Base-by-base conservation (phyloP, 768 basidiomycete species). In the Kwoniella europaea region DNA sequence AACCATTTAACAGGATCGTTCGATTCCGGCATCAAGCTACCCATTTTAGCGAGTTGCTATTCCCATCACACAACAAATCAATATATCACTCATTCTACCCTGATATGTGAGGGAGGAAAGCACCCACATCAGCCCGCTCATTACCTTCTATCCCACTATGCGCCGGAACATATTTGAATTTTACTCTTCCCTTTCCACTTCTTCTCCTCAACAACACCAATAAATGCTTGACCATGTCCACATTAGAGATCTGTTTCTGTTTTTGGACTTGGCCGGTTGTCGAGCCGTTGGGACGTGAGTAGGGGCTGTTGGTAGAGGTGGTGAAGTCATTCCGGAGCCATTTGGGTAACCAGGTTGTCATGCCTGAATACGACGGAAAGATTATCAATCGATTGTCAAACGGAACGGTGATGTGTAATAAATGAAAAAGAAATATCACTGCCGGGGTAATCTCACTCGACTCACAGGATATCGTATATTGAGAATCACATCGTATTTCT, bases 401-500 rank as follows among this genome's bases (percentile, higher is more conserved):
- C 35, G 7, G 35, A 35, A 35, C 35, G 35, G 35, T 35, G 6
- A 35, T 35, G 35, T 35, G 35, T 35, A 4, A 35, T 35, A 4
- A 35, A 6, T 1, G 4, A 35, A 35, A 35, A 35, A 35, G 35
- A 35, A 35, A 35, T 7, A 35, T 35, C 35, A 35, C 35, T 35
- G 35, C 35, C 7, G 7, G 4, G 4, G 35, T 35, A 35, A 4
- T 9, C 35, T 6, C 35, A 35, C 35, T 35, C 53, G 43, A 55
- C 82, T 65, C 71, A 94, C 94, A 94, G 60, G 88, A 84, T 3
- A 93, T 93, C 1, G 89, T 89, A 77, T 97, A 97, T 56, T 88
- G 84, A 0, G 94, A 97, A 82, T 98, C 95, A 0, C 92, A 90
- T 75, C 90, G 91, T 76, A 97, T 91, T 60, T 91, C 76, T 1